phyloP scores from a whole-genome alignment of 371 early-diverging fungal genomes.

The Apophysomyces trapeziformis region DNA sequence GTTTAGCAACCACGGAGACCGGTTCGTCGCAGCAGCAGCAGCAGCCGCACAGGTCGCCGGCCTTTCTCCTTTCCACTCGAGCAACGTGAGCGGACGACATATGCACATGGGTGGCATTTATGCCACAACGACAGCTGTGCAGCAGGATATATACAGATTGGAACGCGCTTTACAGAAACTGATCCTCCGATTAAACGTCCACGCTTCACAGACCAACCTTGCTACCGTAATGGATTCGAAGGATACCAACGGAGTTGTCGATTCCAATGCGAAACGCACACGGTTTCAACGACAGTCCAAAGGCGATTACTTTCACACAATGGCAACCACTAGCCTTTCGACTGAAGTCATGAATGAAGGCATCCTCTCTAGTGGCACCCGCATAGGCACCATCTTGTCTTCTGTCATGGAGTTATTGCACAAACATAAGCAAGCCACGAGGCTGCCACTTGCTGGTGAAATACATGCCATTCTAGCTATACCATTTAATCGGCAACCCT shows the following conservation, averaged over 20 bases:
- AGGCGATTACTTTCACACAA: constrained; percentile 20
- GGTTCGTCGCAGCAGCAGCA: constrained; percentile 1
- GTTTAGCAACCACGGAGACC: neutral
- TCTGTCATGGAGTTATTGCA: constrained; percentile 32
- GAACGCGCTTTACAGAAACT: constrained; percentile 48
- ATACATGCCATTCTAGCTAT: constrained; percentile 36
- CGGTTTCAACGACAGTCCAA: constrained; percentile 21
- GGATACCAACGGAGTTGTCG: neutral
- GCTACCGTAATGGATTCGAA: constrained; percentile 13
- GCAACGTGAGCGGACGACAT: constrained; percentile 14
- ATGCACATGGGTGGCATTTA: constrained; percentile 33
- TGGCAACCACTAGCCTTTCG: constrained; percentile 13
- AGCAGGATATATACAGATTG: constrained; percentile 48
- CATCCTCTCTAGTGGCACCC: constrained; percentile 9
- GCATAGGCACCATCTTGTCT: constrained; percentile 18
- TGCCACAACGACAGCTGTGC: constrained; percentile 50
- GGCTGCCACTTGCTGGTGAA: constrained; percentile 41
- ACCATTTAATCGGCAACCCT: constrained; percentile 37
- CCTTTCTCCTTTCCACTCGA: constrained; percentile 23
- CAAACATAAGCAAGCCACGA: constrained; percentile 42
- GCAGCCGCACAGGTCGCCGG: constrained; percentile 39
- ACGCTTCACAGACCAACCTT: constrained; percentile 31
- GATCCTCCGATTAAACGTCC: constrained; percentile 18
- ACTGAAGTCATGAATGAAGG: constrained; percentile 18
- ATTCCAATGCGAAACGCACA: constrained; percentile 6